phyloP scores from a whole-genome alignment of 2,329 filamentous ascomycete species.

The Neoascochyta sp. region DNA sequence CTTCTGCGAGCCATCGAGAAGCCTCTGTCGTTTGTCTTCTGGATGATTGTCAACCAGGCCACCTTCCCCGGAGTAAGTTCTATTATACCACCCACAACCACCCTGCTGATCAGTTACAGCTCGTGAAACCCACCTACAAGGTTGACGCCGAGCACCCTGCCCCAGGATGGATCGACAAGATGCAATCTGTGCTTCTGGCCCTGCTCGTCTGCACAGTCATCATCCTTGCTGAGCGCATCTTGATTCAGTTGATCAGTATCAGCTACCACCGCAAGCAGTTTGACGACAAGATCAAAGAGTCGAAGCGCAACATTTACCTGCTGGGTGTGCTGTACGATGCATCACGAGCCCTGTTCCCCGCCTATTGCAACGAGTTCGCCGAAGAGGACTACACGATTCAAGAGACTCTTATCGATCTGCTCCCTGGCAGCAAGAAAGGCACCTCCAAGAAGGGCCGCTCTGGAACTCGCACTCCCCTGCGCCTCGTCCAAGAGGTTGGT shows the following conservation, averaged over 20 bases:
- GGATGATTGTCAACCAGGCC: conserved; percentile 57
- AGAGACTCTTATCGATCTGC: conserved; percentile 60
- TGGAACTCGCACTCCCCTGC: conserved; percentile 72
- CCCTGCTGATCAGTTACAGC: conserved; percentile 4
- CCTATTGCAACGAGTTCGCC: conserved; percentile 84
- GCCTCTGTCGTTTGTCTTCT: conserved; percentile 58
- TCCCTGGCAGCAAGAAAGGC: conserved; percentile 57
- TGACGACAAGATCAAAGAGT: conserved; percentile 76
- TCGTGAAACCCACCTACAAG: too few relatives aligned
- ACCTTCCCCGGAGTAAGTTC: conserved; percentile 54
- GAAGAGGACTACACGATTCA: conserved; percentile 92
- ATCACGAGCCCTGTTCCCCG: conserved; percentile 81
- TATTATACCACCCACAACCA: neutral
- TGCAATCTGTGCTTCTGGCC: conserved; percentile 65
- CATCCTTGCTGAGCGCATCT: conserved; percentile 70
- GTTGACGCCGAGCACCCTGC: too few relatives aligned
- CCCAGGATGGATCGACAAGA: conserved; percentile 50
- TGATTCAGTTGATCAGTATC: conserved; percentile 80
- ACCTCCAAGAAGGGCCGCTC: conserved; percentile 45
- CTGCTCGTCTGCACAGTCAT: conserved; percentile 65
- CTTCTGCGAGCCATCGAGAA: conserved; percentile 58
- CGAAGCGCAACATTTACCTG: conserved; percentile 79
- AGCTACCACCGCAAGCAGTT: conserved; percentile 84
- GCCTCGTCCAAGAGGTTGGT: conserved; percentile 65
- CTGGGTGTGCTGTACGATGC: conserved; percentile 86